Percentiles rank a stretch among this genome's conserved stretches.
Evolutionary conservation across 306 rosid species (phyloP).

Genomic region (Dicorynia guianensis): DNA sequence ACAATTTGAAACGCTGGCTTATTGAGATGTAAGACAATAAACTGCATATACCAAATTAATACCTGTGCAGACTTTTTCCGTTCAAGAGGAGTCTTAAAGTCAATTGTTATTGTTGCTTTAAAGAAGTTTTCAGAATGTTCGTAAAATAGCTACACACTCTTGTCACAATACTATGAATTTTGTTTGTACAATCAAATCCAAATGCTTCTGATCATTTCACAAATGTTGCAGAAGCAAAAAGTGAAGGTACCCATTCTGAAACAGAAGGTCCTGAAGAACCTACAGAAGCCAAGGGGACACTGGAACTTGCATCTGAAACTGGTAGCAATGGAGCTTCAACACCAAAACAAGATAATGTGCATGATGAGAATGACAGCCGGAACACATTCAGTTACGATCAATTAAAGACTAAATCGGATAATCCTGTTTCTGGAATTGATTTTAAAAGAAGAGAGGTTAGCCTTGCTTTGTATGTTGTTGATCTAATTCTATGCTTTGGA

Average conservation of each 20-base stretch:
- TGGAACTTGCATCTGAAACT: conserved; percentile 52
- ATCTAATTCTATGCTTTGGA: conserved; percentile 14
- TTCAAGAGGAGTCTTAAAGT: conserved; percentile 1
- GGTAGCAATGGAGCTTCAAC: conserved; percentile 56
- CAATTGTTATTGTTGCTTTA: conserved; percentile 22
- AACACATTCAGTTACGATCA: conserved; percentile 69
- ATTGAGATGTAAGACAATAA: conserved; percentile 25
- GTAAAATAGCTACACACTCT: not conserved
- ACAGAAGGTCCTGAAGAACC: conserved; percentile 59
- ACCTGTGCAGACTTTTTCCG: conserved; percentile 9
- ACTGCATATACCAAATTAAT: not conserved
- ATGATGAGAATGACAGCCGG: conserved; percentile 42
- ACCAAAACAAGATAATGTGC: conserved; percentile 56
- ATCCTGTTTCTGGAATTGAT: conserved; percentile 73
- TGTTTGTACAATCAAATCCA: conserved; percentile 17
- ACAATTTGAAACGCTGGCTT: conserved; percentile 8
- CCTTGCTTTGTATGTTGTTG: conserved; percentile 23
- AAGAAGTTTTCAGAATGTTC: not conserved
- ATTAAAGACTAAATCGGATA: conserved; percentile 70
- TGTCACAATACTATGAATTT: not conserved
- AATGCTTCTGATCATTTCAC: conserved; percentile 25
- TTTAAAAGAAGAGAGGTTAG: conserved; percentile 84
- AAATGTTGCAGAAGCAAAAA: conserved; percentile 50
- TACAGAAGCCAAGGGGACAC: conserved; percentile 65
- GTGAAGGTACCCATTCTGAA: conserved; percentile 53